Conservation (phyloP, 164 flowering plant species). For the Berberis thunbergii region DNA sequence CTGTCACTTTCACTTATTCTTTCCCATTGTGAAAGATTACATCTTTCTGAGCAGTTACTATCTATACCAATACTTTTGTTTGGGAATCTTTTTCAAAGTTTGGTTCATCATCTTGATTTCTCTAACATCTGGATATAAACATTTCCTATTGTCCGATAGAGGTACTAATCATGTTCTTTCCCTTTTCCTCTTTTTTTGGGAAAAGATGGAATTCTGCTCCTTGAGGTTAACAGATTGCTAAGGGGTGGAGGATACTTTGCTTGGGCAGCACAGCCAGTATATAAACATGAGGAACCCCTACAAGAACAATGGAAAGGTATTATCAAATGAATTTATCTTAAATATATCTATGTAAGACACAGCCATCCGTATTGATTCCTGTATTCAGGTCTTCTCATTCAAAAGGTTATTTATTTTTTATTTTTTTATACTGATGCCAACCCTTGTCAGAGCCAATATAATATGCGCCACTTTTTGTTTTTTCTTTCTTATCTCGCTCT, state of each 20-base stretch:
- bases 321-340: neutral
- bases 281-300: slow-evolving; percentile 61
- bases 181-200: slow-evolving; percentile 7
- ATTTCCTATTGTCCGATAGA: neutral
- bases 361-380: neutral
- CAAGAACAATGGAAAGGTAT: slow-evolving; percentile 85
- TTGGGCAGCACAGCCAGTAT: slow-evolving; percentile 95
- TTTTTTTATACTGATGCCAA: no score
- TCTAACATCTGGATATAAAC: no score
- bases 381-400: neutral
- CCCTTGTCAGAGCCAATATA: no score
- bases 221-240: slow-evolving; percentile 81
- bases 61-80: no score
- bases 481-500: no score
- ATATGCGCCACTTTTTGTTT: no score
- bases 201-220: slow-evolving; percentile 64
- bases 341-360: neutral
- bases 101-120: no score
- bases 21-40: no score
- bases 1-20: no score
- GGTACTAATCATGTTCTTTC: neutral
- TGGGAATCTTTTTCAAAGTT: no score
- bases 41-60: no score
- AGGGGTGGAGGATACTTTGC: slow-evolving; percentile 82
- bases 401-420: neutral